Evolutionary conservation across 2,329 filamentous ascomycete genomes (phyloP).

Genomic region (Pezicula carpinea): DNA sequence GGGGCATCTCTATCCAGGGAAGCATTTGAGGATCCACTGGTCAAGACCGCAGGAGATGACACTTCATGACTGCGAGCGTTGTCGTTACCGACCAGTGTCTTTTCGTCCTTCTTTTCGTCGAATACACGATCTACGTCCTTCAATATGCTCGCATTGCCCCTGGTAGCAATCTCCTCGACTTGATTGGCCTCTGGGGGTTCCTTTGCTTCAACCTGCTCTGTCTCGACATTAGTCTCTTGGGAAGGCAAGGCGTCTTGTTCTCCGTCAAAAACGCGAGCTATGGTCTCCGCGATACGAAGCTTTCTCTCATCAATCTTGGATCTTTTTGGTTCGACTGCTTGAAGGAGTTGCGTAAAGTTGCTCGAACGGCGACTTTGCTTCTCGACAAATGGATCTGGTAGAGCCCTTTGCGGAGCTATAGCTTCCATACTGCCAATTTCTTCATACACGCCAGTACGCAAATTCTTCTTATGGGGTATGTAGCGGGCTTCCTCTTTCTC

Average conservation of each 20-base stretch:
- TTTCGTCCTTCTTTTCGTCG: slow-evolving; percentile 10
- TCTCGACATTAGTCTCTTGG: too few species aligned
- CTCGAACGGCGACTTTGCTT: slow-evolving; percentile 8
- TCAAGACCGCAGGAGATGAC: slow-evolving; percentile 11
- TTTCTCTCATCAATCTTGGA: not conserved
- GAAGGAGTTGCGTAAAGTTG: slow-evolving; percentile 18
- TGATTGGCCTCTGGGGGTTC: not conserved
- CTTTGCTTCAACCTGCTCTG: not conserved
- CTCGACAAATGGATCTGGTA: slow-evolving; percentile 24
- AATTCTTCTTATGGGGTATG: slow-evolving; percentile 22
- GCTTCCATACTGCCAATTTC: slow-evolving; percentile 16
- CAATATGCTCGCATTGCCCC: not conserved
- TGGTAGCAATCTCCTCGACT: not conserved
- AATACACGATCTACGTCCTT: not conserved
- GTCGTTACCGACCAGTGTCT: slow-evolving; percentile 15
- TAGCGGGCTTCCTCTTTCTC: slow-evolving; percentile 18
- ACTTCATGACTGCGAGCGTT: slow-evolving; percentile 1
- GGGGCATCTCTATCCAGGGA: slow-evolving; percentile 9
- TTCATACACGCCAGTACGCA: slow-evolving; percentile 16
- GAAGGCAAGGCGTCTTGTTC: too few species aligned
- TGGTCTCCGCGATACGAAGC: not conserved
- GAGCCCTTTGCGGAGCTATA: slow-evolving; percentile 12
- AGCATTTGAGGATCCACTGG: slow-evolving; percentile 11
- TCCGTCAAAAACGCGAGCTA: not conserved
- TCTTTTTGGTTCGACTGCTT: not conserved